A percentile compares a stretch with the other conserved stretches of the same genome.
These are phyloP conservation scores for Cystofilobasidium ferigula DNA, from an alignment of 768 basidiomycete genomes.

Conservation along the genomic window DNA sequence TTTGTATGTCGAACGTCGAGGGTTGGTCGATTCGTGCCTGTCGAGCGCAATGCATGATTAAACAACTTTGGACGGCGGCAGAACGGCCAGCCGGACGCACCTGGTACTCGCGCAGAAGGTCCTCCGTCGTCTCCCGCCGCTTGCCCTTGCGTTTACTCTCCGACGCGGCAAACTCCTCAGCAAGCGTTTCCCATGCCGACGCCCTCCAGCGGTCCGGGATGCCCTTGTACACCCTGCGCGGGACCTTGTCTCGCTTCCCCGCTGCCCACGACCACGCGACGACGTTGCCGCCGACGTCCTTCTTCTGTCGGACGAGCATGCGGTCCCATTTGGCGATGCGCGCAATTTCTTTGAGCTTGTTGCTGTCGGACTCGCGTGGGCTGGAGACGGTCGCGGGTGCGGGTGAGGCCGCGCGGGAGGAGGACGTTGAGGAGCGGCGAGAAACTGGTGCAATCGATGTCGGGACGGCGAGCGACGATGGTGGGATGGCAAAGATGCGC, in stretches of 20 bases:
- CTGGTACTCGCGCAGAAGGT: slow-evolving; percentile 38
- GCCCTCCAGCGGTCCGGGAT: slow-evolving; percentile 91
- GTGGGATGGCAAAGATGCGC: slow-evolving; percentile 61
- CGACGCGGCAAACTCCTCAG: slow-evolving; percentile 40
- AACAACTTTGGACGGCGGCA: neutral
- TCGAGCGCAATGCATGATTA: too few relatives aligned
- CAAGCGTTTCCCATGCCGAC: slow-evolving; percentile 80
- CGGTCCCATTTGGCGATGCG: slow-evolving; percentile 89
- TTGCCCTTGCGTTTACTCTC: slow-evolving; percentile 27
- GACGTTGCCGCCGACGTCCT: slow-evolving; percentile 68
- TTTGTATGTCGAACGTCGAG: slow-evolving; percentile 86
- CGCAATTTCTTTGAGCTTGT: slow-evolving; percentile 53
- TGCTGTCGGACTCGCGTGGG: slow-evolving; percentile 43
- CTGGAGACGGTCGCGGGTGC: slow-evolving; percentile 44
- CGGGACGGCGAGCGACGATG: slow-evolving; percentile 51
- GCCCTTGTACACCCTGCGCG: slow-evolving; percentile 78
- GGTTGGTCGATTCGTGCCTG: slow-evolving; percentile 59
- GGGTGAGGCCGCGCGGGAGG: slow-evolving; percentile 31
- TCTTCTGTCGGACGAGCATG: slow-evolving; percentile 56
- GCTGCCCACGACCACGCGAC: slow-evolving; percentile 58
- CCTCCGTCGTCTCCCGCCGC: slow-evolving; percentile 33
- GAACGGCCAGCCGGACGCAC: slow-evolving; percentile 30
- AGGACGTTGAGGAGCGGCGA: slow-evolving; percentile 34
- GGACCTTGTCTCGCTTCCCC: slow-evolving; percentile 54
- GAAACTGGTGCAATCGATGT: too few relatives aligned